Evolutionary conservation across 208 protist species (phyloP).

Genomic region (Angomonas ambiguus): DNA sequence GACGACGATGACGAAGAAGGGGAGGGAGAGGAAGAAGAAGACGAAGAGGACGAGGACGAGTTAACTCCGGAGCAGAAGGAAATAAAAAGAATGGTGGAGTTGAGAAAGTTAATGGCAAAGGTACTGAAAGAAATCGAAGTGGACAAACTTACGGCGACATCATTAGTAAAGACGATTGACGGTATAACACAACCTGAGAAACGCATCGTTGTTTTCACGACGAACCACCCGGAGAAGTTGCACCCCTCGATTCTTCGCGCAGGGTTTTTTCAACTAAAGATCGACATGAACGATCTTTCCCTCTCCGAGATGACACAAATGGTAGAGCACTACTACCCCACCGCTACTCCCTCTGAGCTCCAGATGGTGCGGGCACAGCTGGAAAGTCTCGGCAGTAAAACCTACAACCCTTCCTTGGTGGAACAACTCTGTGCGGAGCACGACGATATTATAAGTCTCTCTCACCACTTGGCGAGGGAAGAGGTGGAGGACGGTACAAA

Average conservation of each 20-base stretch:
- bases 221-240: conserved; percentile 84
- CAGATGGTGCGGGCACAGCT: not conserved
- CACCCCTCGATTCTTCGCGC: conserved; percentile 52
- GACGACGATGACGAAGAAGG: conserved; percentile 12
- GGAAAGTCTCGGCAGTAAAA: not conserved
- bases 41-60: conserved; percentile 21
- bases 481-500: conserved; percentile 13
- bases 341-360: conserved; percentile 14
- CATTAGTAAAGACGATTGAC: conserved; percentile 85
- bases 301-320: conserved; percentile 38
- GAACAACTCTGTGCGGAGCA: conserved; percentile 51
- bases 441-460: conserved; percentile 30
- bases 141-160: conserved; percentile 75
- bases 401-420: conserved; percentile 35
- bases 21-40: conserved; percentile 4
- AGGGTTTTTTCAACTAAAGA: conserved; percentile 56
- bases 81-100: conserved; percentile 6
- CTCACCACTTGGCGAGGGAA: not conserved
- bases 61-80: not conserved
- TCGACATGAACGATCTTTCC: conserved; percentile 62
- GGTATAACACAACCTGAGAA: conserved; percentile 70
- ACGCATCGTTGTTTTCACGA: conserved; percentile 89
- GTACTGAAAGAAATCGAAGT: conserved; percentile 21
- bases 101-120: conserved; percentile 10
- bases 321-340: conserved; percentile 55